phyloP scores from a whole-genome alignment of 768 basidiomycete species.

The Aureoboletus auriporus region DNA sequence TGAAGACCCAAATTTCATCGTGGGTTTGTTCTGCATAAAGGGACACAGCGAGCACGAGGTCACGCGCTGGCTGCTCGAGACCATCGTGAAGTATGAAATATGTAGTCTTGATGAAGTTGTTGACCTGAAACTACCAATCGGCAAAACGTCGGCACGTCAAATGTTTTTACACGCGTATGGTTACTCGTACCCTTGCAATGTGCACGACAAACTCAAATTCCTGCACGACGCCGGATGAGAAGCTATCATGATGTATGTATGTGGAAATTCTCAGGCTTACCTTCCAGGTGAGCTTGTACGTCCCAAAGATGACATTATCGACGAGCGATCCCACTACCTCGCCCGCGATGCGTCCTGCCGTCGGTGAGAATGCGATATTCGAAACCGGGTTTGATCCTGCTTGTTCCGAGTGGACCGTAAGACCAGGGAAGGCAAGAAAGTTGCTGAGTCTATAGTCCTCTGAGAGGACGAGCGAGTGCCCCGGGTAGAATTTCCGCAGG shows the following conservation, averaged over 20 bases:
- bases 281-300: slow-evolving; percentile 56
- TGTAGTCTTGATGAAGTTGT: slow-evolving; percentile 23
- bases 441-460: slow-evolving; percentile 42
- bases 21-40: slow-evolving; percentile 52
- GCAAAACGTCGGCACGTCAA: neutral
- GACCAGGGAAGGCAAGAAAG: slow-evolving; percentile 50
- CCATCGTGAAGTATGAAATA: slow-evolving; percentile 63
- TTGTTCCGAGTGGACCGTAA: slow-evolving; percentile 40
- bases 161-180: neutral
- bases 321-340: slow-evolving; percentile 49
- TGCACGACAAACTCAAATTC: slow-evolving; percentile 55
- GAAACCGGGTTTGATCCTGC: slow-evolving; percentile 46
- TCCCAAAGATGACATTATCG: slow-evolving; percentile 50
- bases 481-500: slow-evolving; percentile 57
- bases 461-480: slow-evolving; percentile 56
- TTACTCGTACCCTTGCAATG: slow-evolving; percentile 40
- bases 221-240: slow-evolving; percentile 28
- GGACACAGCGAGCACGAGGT: slow-evolving; percentile 51
- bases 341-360: slow-evolving; percentile 37
- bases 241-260: neutral
- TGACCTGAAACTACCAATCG: slow-evolving; percentile 27
- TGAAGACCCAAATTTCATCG: slow-evolving; percentile 74
- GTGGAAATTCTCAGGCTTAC: slow-evolving; percentile 33
- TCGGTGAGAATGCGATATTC: slow-evolving; percentile 44
- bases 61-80: slow-evolving; percentile 44